Evolutionary conservation across 768 basidiomycete species (phyloP), one percentile per base, ranked within the genome.

Genomic region (Nevesoporus exiguus): DNA sequence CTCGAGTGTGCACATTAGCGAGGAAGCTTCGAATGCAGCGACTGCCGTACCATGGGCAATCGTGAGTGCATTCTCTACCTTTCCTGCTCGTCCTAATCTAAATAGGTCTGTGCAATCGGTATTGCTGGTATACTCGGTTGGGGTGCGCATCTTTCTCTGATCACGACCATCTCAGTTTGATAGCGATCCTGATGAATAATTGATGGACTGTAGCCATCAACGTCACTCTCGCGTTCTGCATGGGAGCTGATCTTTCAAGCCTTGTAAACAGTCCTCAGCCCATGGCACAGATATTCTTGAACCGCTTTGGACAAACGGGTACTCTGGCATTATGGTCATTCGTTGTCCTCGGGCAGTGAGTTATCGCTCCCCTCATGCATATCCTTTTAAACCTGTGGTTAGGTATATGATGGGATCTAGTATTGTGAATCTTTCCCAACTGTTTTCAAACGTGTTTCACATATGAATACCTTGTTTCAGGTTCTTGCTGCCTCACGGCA

Each of bases 311-410:
- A 25, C 64, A 64, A 49, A 72, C 66, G 3, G 74, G 73, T 1
- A 74, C 78, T 2, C 70, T 84, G 1, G 76, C 61, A 4, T 21
- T 84, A 8, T 85, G 83, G 83, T 66, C 80, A n/a, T 70, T 84
- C 50, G 74, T 84, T 47, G 72, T 82, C 25, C 55, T 83, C 25
- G 73, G 71, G 0, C 77, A 79, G 76, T 80, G 40, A 50, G 77
- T 62, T 3, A 3, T n/a, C 13, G 25, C 31, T 27, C 7, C 13
- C 7, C 19, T 25, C 17, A 4, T 36, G 13, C 9, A 7, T 40
- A 19, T 9, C 29, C 15, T 29, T 15, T 31, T 41, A 8, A 44
- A 7, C 31, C 56, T 19, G 47, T 31, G 14, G 41, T 29, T 36
- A 76, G 75, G 52, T 77, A 73, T 56, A 76, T 78, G 73, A 78